Conservation (phyloP, 768 basidiomycete species). For the Kwoniella newhampshirensis region DNA sequence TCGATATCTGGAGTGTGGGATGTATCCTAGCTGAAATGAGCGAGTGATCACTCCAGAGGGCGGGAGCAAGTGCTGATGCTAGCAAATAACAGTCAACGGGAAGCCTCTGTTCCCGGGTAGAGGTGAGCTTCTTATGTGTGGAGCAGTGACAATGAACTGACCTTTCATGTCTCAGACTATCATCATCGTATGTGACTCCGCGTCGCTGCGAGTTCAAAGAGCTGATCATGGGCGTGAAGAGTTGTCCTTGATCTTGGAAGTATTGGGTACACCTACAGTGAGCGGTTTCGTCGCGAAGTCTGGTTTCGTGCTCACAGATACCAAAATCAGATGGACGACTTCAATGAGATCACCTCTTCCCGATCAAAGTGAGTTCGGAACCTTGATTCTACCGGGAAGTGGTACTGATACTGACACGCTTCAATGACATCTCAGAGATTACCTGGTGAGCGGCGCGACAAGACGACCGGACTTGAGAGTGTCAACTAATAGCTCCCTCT, state of each 20-base stretch:
- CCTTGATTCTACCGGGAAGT: neutral
- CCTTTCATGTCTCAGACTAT: slow-evolving; percentile 53
- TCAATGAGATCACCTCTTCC: slow-evolving; percentile 82
- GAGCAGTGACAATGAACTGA: neutral
- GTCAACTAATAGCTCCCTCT: no score
- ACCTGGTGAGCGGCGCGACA: slow-evolving; percentile 58
- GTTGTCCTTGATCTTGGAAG: slow-evolving; percentile 84
- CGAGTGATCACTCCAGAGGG: slow-evolving; percentile 32
- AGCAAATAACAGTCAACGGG: slow-evolving; percentile 85
- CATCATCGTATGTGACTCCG: slow-evolving; percentile 71
- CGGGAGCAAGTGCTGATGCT: slow-evolving; percentile 56
- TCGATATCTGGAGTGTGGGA: slow-evolving; percentile 56
- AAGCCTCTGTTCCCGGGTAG: slow-evolving; percentile 92
- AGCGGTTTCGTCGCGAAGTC: neutral
- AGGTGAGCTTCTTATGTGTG: slow-evolving; percentile 58
- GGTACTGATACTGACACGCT: neutral
- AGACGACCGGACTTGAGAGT: no score
- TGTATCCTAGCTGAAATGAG: slow-evolving; percentile 50
- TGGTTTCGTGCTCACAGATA: neutral
- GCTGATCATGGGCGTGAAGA: slow-evolving; percentile 53
- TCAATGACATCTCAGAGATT: slow-evolving; percentile 61
- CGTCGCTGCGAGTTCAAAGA: slow-evolving; percentile 79
- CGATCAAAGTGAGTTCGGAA: slow-evolving; percentile 57
- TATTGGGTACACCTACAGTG: slow-evolving; percentile 65
- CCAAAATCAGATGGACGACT: slow-evolving; percentile 73